Base-by-base conservation (phyloP, 2,329 filamentous ascomycete genomes). In the Penicillium sp. region DNA sequence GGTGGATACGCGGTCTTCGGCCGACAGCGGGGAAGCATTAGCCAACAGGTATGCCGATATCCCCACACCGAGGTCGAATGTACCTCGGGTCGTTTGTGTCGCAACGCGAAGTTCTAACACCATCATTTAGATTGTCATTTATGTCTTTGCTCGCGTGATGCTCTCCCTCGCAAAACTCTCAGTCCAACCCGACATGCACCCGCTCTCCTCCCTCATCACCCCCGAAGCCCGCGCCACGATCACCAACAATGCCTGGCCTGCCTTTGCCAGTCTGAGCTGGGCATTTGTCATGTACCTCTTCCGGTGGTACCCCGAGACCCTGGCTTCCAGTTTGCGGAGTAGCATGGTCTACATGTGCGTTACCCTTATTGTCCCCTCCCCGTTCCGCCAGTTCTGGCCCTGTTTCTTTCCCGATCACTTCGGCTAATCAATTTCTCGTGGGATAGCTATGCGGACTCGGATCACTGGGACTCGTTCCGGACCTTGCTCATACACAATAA, bases 271-370 rank as follows among this genome's bases (percentile, higher is more conserved):
- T 67, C 70, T 94, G 64, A 96, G 89, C 71, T 99, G 95, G 95
- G 95, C 89, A 4, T 82, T 87, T 71, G 92, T 99, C 64, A 99
- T 99, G 95, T 92, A 94, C 79, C 78, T 99, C 61, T 99, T 97
- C 81, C 86, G 90, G 69, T 91, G 90, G 85, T 88, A 98, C 79
- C 92, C 95, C 5, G 91, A 96, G 69, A 91, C 90, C 57, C 84
- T 99, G 73, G 95, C 97, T 83, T 87, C 88, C 60, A 97, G 93
- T 76, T 79, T 99, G 82, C 85, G 92, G 75, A 93, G 88, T 78
- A 97, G 92, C 80, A 99, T 99, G 95, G 91, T 87, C 69, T 99
- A 99, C 73, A 96, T 99, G 82, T 99, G 94, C 72, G 85, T 83
- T 39, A 44, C 54, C 46, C 22, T 37, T n/a, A 19, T 18, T 41